A percentile compares a stretch with the other conserved stretches of the same genome.
These are phyloP conservation scores for Dendrobium catenatum DNA, from an alignment of 106 monocot species.

Conservation along the genomic window DNA sequence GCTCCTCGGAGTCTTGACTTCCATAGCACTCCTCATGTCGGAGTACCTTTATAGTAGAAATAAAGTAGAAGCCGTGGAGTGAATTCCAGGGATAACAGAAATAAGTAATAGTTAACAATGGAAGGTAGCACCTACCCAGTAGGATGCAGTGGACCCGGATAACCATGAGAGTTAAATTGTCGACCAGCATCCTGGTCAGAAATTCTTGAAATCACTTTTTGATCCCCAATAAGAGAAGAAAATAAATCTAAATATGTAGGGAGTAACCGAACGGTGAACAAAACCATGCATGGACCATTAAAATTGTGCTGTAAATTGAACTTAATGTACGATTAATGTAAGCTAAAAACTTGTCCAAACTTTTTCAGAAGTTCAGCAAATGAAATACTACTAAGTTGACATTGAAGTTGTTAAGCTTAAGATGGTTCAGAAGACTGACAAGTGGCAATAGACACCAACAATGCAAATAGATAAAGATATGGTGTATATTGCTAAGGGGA, in stretches of 20 bases:
- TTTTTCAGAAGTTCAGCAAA: neutral
- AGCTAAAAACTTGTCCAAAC: neutral
- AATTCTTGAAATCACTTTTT: neutral
- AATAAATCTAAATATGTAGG: neutral
- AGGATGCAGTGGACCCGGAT: neutral
- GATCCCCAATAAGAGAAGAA: neutral
- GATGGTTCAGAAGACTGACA: neutral
- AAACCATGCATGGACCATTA: neutral
- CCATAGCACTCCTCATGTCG: neutral
- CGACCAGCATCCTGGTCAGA: neutral
- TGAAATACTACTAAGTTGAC: neutral
- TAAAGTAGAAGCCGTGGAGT: neutral
- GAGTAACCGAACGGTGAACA: neutral
- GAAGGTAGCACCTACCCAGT: neutral
- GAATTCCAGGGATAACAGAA: neutral
- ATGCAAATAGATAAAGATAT: neutral
- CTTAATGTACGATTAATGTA: neutral
- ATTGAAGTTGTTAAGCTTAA: neutral
- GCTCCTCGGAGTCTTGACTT: neutral
- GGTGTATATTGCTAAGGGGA: neutral
- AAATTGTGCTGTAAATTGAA: neutral
- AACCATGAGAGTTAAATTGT: neutral
- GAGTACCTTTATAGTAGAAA: neutral
- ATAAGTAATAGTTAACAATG: neutral
- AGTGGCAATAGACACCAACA: neutral